These are phyloP conservation scores for Trichoderma endophyticum DNA, from an alignment of 2,329 filamentous ascomycete species.

Conservation along the genomic window DNA sequence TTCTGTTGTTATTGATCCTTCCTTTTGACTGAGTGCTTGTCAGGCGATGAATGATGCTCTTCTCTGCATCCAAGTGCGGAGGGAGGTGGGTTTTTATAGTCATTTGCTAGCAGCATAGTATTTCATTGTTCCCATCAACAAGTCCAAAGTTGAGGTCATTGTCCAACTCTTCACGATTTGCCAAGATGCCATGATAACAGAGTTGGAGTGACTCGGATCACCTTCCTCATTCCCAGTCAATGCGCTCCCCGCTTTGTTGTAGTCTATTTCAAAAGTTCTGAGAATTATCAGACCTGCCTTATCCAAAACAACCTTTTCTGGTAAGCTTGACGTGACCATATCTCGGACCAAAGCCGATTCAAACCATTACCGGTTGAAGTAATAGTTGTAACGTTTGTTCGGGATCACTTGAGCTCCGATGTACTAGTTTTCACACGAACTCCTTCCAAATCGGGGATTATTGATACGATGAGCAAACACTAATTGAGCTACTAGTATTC, in stretches of 20 bases:
- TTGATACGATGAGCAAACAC: neutral
- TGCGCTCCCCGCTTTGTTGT: neutral
- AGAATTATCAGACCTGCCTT: neutral
- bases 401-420: neutral
- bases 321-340: neutral
- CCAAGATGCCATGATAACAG: neutral
- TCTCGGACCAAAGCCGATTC: neutral
- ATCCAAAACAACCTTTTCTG: neutral
- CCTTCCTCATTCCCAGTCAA: conserved; percentile 1
- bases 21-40: neutral
- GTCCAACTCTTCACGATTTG: neutral
- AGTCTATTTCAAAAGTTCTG: conserved; percentile 2
- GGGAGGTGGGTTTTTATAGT: neutral
- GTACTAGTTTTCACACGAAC: neutral
- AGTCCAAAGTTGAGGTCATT: neutral
- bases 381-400: neutral
- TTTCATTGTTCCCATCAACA: neutral
- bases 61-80: neutral
- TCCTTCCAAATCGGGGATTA: neutral
- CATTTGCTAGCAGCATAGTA: neutral
- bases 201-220: neutral
- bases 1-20: neutral
- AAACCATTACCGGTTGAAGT: neutral
- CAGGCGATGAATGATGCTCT: neutral
- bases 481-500: neutral